These are phyloP conservation scores for Cordyceps cateniannulata DNA, from an alignment of 2,329 filamentous ascomycete genomes.

Conservation along the genomic window DNA sequence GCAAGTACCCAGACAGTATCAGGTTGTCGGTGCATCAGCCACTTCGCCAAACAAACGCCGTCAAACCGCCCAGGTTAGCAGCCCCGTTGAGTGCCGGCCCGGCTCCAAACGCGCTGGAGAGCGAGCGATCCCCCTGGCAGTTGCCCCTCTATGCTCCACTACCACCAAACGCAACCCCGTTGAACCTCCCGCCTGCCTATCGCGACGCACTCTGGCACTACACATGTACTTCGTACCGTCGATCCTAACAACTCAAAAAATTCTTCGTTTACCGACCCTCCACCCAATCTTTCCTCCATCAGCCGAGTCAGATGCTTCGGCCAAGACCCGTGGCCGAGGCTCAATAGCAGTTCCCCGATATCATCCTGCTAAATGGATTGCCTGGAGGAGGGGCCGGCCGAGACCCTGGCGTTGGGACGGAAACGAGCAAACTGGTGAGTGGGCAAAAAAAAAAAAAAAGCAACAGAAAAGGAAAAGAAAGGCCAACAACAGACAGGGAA, in stretches of 20 bases:
- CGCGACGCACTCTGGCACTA: neutral
- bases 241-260: neutral
- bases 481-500: neutral
- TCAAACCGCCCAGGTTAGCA: neutral
- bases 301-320: conserved; percentile 8
- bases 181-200: neutral
- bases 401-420: neutral
- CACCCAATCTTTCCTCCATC: neutral
- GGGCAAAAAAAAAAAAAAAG: neutral
- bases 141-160: neutral
- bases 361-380: neutral
- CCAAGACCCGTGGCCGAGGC: neutral
- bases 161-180: neutral
- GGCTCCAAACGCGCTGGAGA: neutral
- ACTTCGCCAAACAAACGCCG: neutral
- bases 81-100: neutral
- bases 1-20: neutral
- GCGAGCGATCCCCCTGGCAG: neutral
- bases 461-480: neutral
- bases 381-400: neutral
- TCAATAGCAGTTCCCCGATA: neutral
- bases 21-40: neutral
- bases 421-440: neutral
- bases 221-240: neutral
- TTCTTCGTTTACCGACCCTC: neutral